Conservation (phyloP, 805 yeast species). For the Metschnikowia shivogae region DNA sequence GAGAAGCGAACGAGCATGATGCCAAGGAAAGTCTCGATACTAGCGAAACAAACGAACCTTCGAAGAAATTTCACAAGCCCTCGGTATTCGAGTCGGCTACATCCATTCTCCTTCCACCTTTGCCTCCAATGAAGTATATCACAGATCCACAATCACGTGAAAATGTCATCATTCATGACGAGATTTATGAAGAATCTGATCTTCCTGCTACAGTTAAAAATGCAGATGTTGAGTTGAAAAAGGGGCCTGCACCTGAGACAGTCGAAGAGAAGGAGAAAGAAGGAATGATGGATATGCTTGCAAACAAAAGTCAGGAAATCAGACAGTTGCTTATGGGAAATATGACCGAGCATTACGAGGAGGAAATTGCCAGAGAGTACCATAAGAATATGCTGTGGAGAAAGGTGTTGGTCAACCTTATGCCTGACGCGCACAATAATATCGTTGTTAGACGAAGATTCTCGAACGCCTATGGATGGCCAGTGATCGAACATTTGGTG, state of each 20-base stretch:
- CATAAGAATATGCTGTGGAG: slow-evolving; percentile 85
- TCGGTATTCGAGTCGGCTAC: slow-evolving; percentile 78
- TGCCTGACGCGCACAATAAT: slow-evolving; percentile 94
- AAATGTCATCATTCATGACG: slow-evolving; percentile 75
- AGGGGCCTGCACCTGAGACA: not conserved
- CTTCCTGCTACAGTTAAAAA: slow-evolving; percentile 22
- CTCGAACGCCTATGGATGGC: slow-evolving; percentile 95
- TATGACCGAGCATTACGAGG: slow-evolving; percentile 52
- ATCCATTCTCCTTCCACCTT: slow-evolving; percentile 72
- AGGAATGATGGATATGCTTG: slow-evolving; percentile 15
- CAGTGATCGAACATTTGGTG: slow-evolving; percentile 79
- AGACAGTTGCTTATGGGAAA: slow-evolving; percentile 14
- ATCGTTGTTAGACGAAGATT: slow-evolving; percentile 84
- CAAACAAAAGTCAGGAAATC: slow-evolving; percentile 17
- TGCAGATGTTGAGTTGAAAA: not conserved
- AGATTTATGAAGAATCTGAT: slow-evolving; percentile 60
- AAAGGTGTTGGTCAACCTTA: slow-evolving; percentile 77
- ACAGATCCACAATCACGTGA: slow-evolving; percentile 63
- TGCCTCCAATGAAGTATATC: slow-evolving; percentile 65
- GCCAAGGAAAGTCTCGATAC: slow-evolving; percentile 1
- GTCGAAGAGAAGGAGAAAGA: slow-evolving; percentile 4
- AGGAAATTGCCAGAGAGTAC: slow-evolving; percentile 83
- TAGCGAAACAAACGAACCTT: slow-evolving; percentile 5
- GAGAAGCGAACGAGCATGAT: slow-evolving; percentile 8
- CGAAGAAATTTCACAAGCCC: slow-evolving; percentile 53